Evolutionary conservation across 768 basidiomycete genomes (phyloP), one percentile per base, ranked within the genome.

Genomic region (Leucosporidium scottii): DNA sequence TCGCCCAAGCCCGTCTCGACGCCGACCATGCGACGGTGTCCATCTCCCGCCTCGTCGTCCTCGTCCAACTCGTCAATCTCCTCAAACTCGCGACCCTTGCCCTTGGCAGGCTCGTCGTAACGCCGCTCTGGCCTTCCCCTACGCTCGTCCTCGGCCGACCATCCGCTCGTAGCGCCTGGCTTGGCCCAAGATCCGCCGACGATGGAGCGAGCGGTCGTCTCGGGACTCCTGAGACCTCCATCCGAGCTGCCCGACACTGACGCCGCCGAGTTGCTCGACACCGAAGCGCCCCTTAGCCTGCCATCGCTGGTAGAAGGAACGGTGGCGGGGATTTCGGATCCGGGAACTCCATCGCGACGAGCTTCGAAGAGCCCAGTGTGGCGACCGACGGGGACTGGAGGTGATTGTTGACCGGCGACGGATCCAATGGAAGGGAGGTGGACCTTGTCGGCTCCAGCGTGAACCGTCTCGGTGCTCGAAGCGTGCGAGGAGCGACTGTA

Each of bases 1-100:
- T 72, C 71, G 39, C 59, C 28, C 34, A 72, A 27, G 17, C 71
- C 71, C 15, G 64, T 51, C 31, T 68, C 67, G 53, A 72, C 71
- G 31, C 71, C 71, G n/a, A 47, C 47, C 64, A 72, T 66, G n/a
- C 70, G 58, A 5, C 66, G 51, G 27, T 54, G 39, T 20, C 7
- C 28, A 9, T 50, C 28, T 25, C n/a, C 28, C 18, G 8, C 34
- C 23, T 23, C 15, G 15, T 27, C 62, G 48, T 72, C 71, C 30
- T 58, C 65, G 1, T 66, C 61, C 12, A 64, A 39, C 48, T 68
- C 67, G 48, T 72, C 71, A 12, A 72, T 31, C 65, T 72, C 70
- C 27, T 67, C 66, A 21, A 68, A 15, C 25, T 65, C 66, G 9
- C 66, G 49, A 5, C 51, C 66, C 27, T 71, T 71, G 20, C 70